These are phyloP conservation scores for Tricholoma furcatifolium DNA, from an alignment of 768 basidiomycete genomes.

Conservation along the genomic window DNA sequence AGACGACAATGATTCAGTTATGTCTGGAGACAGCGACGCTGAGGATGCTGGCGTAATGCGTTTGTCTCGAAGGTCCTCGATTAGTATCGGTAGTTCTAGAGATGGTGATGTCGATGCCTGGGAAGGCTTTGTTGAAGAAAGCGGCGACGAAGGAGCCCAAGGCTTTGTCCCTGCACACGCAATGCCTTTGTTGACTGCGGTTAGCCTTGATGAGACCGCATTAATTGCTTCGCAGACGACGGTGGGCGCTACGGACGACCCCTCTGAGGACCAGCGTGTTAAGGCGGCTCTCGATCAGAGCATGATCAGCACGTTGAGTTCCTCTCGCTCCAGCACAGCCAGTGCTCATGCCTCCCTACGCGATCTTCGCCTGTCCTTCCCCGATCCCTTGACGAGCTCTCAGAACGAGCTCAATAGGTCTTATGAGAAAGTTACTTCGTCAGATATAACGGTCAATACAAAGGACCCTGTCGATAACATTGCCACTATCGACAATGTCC, in stretches of 20 bases:
- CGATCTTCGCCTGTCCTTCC: slow-evolving; percentile 79
- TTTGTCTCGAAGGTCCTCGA: slow-evolving; percentile 66
- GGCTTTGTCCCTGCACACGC: slow-evolving; percentile 26
- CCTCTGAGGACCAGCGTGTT: slow-evolving; percentile 64
- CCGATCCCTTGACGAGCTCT: slow-evolving; percentile 77
- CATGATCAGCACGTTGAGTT: slow-evolving; percentile 75
- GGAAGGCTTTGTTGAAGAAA: slow-evolving; percentile 74
- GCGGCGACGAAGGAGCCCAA: slow-evolving; percentile 43
- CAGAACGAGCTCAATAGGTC: slow-evolving; percentile 60
- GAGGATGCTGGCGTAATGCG: slow-evolving; percentile 52
- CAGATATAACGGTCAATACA: slow-evolving; percentile 29
- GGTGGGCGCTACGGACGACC: slow-evolving; percentile 35
- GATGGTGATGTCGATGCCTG: slow-evolving; percentile 72
- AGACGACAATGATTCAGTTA: slow-evolving; percentile 69
- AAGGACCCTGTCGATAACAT: slow-evolving; percentile 23
- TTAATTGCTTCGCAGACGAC: slow-evolving; percentile 23
- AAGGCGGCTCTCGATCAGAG: slow-evolving; percentile 80
- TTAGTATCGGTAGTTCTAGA: slow-evolving; percentile 67
- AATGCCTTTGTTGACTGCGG: slow-evolving; percentile 31
- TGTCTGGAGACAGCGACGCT: slow-evolving; percentile 60
- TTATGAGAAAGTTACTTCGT: slow-evolving; percentile 48
- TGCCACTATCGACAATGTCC: slow-evolving; percentile 15
- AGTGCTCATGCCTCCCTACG: slow-evolving; percentile 62
- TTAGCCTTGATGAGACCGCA: slow-evolving; percentile 27
- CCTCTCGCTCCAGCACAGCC: slow-evolving; percentile 63